Conservation (phyloP, 78 protist species). For the Capsaspora owczarzaki region DNA sequence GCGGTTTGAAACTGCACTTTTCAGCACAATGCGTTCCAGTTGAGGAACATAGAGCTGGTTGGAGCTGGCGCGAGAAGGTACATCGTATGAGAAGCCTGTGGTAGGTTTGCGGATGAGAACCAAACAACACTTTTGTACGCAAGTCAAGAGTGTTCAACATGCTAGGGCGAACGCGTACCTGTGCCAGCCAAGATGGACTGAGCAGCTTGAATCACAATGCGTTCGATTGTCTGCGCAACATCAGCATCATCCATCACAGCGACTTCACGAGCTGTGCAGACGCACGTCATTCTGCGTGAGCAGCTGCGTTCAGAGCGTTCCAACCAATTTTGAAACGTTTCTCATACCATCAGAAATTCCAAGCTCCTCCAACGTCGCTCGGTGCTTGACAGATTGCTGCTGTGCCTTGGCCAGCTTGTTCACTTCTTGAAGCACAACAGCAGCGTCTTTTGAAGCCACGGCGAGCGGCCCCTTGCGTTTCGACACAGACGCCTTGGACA, state of each 20-base stretch:
- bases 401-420: too few species aligned
- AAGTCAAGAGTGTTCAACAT: not conserved
- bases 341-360: too few species aligned
- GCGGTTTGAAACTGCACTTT: not conserved
- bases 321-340: too few species aligned
- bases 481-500: too few species aligned
- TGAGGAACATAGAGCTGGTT: constrained; percentile 48
- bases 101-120: not conserved
- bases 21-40: constrained; percentile 52
- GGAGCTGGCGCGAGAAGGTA: constrained; percentile 39
- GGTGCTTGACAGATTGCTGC: too few species aligned
- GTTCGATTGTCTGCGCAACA: not conserved
- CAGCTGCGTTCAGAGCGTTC: too few species aligned
- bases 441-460: too few species aligned
- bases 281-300: too few species aligned
- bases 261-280: not conserved
- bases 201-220: not conserved
- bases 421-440: too few species aligned
- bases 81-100: constrained; percentile 32
- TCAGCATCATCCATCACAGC: not conserved
- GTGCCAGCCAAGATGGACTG: not conserved
- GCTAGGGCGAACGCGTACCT: not conserved
- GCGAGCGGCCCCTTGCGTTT: too few species aligned
- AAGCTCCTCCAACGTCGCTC: too few species aligned
- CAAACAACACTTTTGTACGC: not conserved